Base-by-base conservation (phyloP, 2,329 filamentous ascomycete genomes). In the Hypoxylon sp. region DNA sequence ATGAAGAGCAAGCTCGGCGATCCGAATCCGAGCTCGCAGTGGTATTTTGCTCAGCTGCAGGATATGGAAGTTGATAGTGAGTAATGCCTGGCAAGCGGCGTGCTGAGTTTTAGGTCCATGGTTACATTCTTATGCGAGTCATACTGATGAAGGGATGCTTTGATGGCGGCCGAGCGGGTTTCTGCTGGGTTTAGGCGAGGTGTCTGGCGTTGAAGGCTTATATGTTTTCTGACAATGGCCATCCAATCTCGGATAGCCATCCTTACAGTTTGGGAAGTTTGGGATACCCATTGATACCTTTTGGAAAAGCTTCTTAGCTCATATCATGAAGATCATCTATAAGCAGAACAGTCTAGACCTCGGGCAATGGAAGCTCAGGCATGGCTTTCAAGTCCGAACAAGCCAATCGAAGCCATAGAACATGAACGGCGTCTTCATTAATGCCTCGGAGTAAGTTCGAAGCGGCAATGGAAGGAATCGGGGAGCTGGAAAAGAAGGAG, bases 31-130 rank as follows among this genome's bases (percentile, higher is more conserved):
- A 65, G 61, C 34, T 37, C 24, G 0, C 19, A 34, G 7, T 70
- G 69, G 69, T 69, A 68, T 50, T 67, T 71, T 46, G 70, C 70
- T 6, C 64, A 62, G 51, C 46, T 72, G 8, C 69, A 72, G 56
- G 26, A 60, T 19, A 44, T 64, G 56, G n/a, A n/a, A n/a, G n/a
- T n/a, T n/a, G 20, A 22, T 28, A 24, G 24, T 11, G 20, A 13
- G 11, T 46, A 28, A 24, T 22, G 10, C 41, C 20, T 8, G 4
- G 10, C 10, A 1, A n/a, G 5, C 2, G 2, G 17, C 20, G 41
- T 10, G 41, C 41, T 11, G 41, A 22, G 34, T 5, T 39, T 39
- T 17, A 15, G 4, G 34, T 39, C 13, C 30, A 11, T 32, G 30
- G 8, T 28, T 5, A n/a, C 22, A 26, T 49, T 17, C 13, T 39